Percentiles rank a stretch among this genome's conserved stretches.
phyloP scores from a whole-genome alignment of 805 yeast genomes.

The Wickerhamiella alocasiicola region DNA sequence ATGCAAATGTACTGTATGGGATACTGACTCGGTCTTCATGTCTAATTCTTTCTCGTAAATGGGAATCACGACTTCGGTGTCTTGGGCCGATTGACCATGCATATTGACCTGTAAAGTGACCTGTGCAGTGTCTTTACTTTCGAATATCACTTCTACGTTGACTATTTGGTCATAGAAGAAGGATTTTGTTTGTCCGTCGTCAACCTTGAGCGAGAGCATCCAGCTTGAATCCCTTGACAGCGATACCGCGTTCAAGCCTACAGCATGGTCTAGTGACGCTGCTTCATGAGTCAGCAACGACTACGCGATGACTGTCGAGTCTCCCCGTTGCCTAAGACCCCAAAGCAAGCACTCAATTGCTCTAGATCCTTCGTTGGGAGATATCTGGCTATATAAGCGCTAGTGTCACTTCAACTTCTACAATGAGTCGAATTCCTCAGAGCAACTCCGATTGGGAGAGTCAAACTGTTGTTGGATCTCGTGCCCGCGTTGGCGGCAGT shows the following conservation, averaged over 20 bases:
- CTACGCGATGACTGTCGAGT: no score
- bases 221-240: no score
- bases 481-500: conserved; percentile 67
- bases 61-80: not conserved
- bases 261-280: no score
- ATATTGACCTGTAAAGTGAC: conserved; percentile 1
- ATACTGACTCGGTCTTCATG: not conserved
- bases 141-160: not conserved
- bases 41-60: not conserved
- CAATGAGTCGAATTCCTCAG: conserved; percentile 18
- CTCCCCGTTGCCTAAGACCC: no score
- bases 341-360: not conserved
- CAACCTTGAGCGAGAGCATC: conserved; percentile 3
- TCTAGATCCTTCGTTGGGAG: not conserved
- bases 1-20: not conserved
- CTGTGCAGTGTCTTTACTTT: not conserved
- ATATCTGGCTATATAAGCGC: not conserved
- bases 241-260: no score
- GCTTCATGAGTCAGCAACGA: no score
- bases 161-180: conserved; percentile 4
- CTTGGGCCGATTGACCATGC: conserved; percentile 1
- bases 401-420: not conserved
- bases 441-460: conserved; percentile 68
- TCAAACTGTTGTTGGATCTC: conserved; percentile 78
- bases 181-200: not conserved